Evolutionary conservation across 2,329 filamentous ascomycete genomes (phyloP), one percentile per base, ranked within the genome.

Genomic region (Hypoxylon sp.): DNA sequence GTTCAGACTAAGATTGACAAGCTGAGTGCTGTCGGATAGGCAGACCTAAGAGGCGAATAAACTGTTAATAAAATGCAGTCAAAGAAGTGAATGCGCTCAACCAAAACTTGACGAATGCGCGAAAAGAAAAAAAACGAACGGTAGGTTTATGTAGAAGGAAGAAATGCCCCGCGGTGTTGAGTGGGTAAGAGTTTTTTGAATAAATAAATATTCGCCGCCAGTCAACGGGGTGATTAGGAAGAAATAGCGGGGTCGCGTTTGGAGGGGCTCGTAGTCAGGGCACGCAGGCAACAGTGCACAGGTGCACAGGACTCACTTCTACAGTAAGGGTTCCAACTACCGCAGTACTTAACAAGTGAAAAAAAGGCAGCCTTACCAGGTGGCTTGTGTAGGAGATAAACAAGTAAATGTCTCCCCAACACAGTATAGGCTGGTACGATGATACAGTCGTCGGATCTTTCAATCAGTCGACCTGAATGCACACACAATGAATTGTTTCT

Each of bases 371-470:
- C 64, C 85, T 81, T 89, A 90, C 88, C 87, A 84, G 87, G 80
- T 86, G 87, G 82, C 88, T 30, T 30, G 92, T 87, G 88, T 82
- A 89, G 93, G 93, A 97, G 94, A 97, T 92, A 85, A 93, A 97
- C 94, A 97, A 97, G 81, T 91, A 82, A 97, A 97, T 97, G 94
- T 94, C 91, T 97, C 94, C 92, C 93, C 93, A 84, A 83, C 81
- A 82, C 79, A 73, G 70, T 69, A 75, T 73, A 45, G 49, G 70
- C 67, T 75, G 57, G 68, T 70, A 73, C 63, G 60, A 73, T 68
- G 65, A 59, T 55, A 57, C 66, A 68, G 73, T 75, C 74, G 74
- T 72, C 17, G 72, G 76, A 78, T 78, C 69, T 77, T 72, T 76
- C 73, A 71, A 79, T 70, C 72, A 66, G 67, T 70, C 63, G 57